Conservation (phyloP, 768 basidiomycete genomes). For the Mycena rebaudengoi region DNA sequence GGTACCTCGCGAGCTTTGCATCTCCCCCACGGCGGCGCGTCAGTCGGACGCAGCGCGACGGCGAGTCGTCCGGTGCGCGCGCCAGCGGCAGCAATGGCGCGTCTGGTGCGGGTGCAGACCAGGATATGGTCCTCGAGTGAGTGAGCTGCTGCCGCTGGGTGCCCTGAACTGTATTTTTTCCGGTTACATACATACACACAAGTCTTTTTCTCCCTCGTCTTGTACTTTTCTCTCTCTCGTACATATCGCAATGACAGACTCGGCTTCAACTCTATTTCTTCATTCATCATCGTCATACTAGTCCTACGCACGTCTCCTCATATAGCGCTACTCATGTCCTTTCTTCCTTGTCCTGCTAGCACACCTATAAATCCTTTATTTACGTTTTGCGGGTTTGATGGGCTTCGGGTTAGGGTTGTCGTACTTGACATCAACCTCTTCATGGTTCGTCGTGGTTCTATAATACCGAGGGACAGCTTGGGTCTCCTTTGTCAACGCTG, state of each 20-base stretch:
- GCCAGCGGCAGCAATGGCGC: background rate
- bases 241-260: slow-evolving; percentile 13
- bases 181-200: slow-evolving; percentile 19
- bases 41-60: slow-evolving; percentile 13
- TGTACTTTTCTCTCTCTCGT: no score
- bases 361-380: slow-evolving; percentile 25
- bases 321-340: slow-evolving; percentile 29
- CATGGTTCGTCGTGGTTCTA: no score
- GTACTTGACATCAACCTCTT: no score
- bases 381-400: no score
- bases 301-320: slow-evolving; percentile 11
- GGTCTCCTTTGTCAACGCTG: no score
- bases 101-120: slow-evolving; percentile 1
- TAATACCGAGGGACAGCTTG: no score
- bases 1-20: slow-evolving; percentile 21
- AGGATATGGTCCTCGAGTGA: slow-evolving; percentile 22
- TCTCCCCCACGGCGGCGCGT: slow-evolving; percentile 19
- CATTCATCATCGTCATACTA: background rate
- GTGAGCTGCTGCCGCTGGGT: slow-evolving; percentile 9
- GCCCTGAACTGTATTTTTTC: slow-evolving; percentile 16
- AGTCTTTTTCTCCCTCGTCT: slow-evolving; percentile 20
- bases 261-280: background rate
- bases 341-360: slow-evolving; percentile 22
- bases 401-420: no score
- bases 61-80: background rate